phyloP scores from a whole-genome alignment of 2,329 filamentous ascomycete genomes.

The Epichloe sylvatica region DNA sequence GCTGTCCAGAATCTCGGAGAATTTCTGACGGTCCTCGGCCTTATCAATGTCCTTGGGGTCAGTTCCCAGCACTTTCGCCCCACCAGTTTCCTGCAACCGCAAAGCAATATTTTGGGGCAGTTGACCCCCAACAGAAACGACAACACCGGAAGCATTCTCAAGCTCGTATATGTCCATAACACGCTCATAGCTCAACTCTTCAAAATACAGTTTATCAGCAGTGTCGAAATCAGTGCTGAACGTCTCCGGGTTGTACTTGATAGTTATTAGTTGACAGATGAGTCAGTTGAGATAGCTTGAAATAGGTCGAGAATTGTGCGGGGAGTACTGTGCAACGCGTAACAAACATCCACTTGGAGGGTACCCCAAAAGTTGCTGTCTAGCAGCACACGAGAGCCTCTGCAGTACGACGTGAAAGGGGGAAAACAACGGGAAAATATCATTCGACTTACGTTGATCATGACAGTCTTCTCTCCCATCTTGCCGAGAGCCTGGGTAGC shows the following conservation, averaged over 20 bases:
- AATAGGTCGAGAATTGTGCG: too few species aligned
- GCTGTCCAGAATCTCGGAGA: slow-evolving; percentile 91
- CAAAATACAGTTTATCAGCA: slow-evolving; percentile 88
- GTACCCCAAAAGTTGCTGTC: too few species aligned
- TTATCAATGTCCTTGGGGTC: slow-evolving; percentile 92
- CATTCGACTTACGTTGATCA: slow-evolving; percentile 63
- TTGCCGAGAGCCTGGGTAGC: slow-evolving; percentile 68
- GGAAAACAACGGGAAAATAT: not conserved
- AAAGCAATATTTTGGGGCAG: slow-evolving; percentile 96
- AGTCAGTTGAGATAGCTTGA: not conserved
- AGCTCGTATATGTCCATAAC: slow-evolving; percentile 99
- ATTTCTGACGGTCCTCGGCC: slow-evolving; percentile 95
- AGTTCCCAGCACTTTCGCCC: slow-evolving; percentile 82
- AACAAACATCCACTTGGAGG: too few species aligned
- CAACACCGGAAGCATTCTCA: slow-evolving; percentile 70
- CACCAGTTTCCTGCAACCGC: slow-evolving; percentile 78
- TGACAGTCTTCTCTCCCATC: slow-evolving; percentile 92
- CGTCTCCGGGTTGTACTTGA: slow-evolving; percentile 63
- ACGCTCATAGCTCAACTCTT: slow-evolving; percentile 90
- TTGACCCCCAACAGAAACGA: slow-evolving; percentile 95
- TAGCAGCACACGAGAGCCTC: not conserved
- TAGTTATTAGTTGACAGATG: slow-evolving; percentile 3
- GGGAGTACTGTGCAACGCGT: too few species aligned
- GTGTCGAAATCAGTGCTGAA: slow-evolving; percentile 73
- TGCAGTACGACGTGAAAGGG: not conserved